These are phyloP conservation scores for Ascoidea rubescens DNA, from an alignment of 805 yeast species.

Conservation along the genomic window DNA sequence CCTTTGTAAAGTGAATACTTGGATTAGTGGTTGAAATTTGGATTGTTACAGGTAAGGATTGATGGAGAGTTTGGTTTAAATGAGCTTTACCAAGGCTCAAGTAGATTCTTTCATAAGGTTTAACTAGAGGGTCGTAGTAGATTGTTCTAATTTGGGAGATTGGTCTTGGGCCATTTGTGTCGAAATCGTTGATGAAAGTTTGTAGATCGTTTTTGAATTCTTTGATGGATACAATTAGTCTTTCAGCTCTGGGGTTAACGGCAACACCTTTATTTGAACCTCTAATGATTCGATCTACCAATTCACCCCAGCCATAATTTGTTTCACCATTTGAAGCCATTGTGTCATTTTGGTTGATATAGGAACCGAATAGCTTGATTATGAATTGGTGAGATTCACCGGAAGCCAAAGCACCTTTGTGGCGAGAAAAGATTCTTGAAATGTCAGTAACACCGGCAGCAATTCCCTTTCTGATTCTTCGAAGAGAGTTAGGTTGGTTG, in stretches of 20 bases:
- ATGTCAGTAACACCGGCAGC: constrained; percentile 86
- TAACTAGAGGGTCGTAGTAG: constrained; percentile 48
- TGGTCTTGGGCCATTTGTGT: constrained; percentile 29
- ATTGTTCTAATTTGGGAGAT: constrained; percentile 53
- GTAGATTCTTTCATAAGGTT: constrained; percentile 45
- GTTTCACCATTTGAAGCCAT: constrained; percentile 21
- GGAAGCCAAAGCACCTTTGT: constrained; percentile 41
- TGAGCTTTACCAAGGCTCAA: constrained; percentile 39
- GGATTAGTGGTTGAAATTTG: constrained; percentile 39
- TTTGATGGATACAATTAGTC: constrained; percentile 53
- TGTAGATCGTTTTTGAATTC: constrained; percentile 43
- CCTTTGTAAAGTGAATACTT: constrained; percentile 44
- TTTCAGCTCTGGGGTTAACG: constrained; percentile 68
- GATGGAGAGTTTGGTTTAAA: constrained; percentile 14
- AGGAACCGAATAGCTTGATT: constrained; percentile 61
- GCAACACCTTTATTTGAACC: constrained; percentile 72
- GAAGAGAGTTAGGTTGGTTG: constrained; percentile 17
- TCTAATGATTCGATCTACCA: constrained; percentile 60
- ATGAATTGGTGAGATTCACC: constrained; percentile 61
- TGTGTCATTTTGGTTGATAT: constrained; percentile 28
- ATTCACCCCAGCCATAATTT: constrained; percentile 82
- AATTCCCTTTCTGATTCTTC: constrained; percentile 55
- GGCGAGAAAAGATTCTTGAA: constrained; percentile 58
- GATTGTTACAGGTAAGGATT: constrained; percentile 30
- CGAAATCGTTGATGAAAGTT: constrained; percentile 19